phyloP scores from a whole-genome alignment of 768 basidiomycete species.

The Cystobasidium ongulense region DNA sequence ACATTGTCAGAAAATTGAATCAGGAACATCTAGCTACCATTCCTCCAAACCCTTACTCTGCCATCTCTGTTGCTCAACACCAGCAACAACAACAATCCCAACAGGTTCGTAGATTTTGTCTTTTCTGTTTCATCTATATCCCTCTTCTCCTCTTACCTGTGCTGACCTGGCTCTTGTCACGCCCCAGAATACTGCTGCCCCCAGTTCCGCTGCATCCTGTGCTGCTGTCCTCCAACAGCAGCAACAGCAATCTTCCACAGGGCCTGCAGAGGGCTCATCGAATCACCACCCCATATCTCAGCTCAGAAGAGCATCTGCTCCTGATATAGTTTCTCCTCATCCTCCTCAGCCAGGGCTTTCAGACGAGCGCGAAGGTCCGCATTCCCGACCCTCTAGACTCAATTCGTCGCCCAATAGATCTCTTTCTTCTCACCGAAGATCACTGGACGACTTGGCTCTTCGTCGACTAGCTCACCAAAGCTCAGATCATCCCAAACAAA shows the following conservation, averaged over 20 bases:
- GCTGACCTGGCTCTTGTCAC: not conserved
- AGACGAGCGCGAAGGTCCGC: not conserved
- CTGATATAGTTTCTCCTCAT: not conserved
- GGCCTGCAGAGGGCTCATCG: not conserved
- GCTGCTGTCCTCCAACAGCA: not conserved
- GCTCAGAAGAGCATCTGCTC: not conserved
- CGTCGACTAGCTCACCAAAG: not conserved
- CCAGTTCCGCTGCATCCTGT: no score
- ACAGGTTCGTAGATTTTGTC: not conserved
- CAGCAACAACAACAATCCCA: not conserved
- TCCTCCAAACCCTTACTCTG: slow-evolving; percentile 8
- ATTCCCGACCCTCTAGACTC: not conserved
- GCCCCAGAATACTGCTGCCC: no score
- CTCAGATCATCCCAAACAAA: not conserved
- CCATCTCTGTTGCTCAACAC: not conserved
- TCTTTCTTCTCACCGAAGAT: not conserved
- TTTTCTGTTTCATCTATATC: no score
- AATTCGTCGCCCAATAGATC: not conserved
- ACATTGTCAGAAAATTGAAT: not conserved
- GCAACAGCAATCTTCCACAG: not conserved
- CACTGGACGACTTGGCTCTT: not conserved
- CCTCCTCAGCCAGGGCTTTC: not conserved
- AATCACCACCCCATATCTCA: not conserved
- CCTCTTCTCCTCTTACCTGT: not conserved
- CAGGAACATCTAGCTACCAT: not conserved